A percentile compares a stretch with the other conserved stretches of the same genome.
These are phyloP conservation scores for Penicillium digitatum DNA, from an alignment of 2,329 filamentous ascomycete genomes.

Conservation along the genomic window DNA sequence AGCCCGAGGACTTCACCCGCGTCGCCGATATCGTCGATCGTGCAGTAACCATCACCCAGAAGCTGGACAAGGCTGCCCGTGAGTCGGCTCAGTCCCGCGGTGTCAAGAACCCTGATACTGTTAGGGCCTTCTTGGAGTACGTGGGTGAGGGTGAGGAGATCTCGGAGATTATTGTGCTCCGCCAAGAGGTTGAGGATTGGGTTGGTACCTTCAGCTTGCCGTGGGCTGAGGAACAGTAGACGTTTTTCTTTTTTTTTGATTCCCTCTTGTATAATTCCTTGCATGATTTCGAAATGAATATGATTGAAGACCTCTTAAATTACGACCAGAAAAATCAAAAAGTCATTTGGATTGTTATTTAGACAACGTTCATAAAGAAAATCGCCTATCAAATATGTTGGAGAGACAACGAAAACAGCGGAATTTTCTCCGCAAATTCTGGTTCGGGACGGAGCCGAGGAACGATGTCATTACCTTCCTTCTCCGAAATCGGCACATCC, in stretches of 20 bases:
- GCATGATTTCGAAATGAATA: slow-evolving; percentile 25
- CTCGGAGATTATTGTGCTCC: slow-evolving; percentile 75
- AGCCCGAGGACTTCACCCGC: slow-evolving; percentile 78
- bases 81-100: slow-evolving; percentile 78
- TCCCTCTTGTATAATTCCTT: slow-evolving; percentile 18
- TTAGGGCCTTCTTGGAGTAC: slow-evolving; percentile 96
- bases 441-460: background rate
- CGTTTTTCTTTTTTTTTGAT: slow-evolving; percentile 8
- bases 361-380: background rate
- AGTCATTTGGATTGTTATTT: background rate
- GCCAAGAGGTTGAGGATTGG: slow-evolving; percentile 88
- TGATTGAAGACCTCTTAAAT: slow-evolving; percentile 15
- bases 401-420: background rate
- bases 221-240: slow-evolving; percentile 60
- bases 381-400: background rate
- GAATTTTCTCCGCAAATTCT: background rate
- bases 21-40: slow-evolving; percentile 84
- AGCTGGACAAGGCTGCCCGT: slow-evolving; percentile 62
- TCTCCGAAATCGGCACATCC: background rate
- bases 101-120: slow-evolving; percentile 94
- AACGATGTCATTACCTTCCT: background rate
- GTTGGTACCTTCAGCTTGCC: slow-evolving; percentile 87
- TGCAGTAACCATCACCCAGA: slow-evolving; percentile 72
- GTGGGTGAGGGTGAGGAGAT: slow-evolving; percentile 75
- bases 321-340: background rate